Conservation (phyloP, 2,329 filamentous ascomycete species). For the Beauveria bassiana region DNA sequence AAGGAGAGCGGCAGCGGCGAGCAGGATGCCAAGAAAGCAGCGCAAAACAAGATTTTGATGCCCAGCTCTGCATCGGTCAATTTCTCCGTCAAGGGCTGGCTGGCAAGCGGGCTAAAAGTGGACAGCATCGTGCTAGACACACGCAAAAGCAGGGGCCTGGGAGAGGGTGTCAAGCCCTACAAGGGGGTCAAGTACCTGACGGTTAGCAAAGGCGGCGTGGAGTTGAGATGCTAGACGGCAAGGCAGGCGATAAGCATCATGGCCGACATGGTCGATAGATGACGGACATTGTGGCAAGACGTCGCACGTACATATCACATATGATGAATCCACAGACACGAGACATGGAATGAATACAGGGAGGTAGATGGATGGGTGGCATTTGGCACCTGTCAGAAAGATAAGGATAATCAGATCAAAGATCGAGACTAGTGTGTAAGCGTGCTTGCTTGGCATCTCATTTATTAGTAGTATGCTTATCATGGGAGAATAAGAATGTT, state of each 20-base stretch:
- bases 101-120: slow-evolving; percentile 59
- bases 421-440: slow-evolving; percentile 3
- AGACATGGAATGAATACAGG: not conserved
- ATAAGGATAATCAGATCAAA: not conserved
- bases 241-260: not conserved
- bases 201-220: slow-evolving; percentile 56
- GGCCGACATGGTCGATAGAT: not conserved
- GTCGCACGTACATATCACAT: not conserved
- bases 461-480: slow-evolving; percentile 11
- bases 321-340: not conserved
- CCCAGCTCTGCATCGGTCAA: slow-evolving; percentile 69
- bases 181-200: slow-evolving; percentile 98
- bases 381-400: not conserved
- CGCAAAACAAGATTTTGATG: slow-evolving; percentile 71
- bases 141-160: slow-evolving; percentile 78
- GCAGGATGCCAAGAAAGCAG: slow-evolving; percentile 48
- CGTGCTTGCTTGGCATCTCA: slow-evolving; percentile 8
- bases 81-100: slow-evolving; percentile 61
- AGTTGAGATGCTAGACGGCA: slow-evolving; percentile 46
- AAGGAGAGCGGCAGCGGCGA: slow-evolving; percentile 29
- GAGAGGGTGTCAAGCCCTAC: slow-evolving; percentile 85
- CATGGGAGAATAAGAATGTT: slow-evolving; percentile 7
- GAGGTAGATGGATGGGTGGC: not conserved
- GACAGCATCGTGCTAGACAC: slow-evolving; percentile 61
- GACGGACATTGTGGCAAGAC: not conserved